Conservation (phyloP, 2,329 filamentous ascomycete species). For the Aspergillus sp. region DNA sequence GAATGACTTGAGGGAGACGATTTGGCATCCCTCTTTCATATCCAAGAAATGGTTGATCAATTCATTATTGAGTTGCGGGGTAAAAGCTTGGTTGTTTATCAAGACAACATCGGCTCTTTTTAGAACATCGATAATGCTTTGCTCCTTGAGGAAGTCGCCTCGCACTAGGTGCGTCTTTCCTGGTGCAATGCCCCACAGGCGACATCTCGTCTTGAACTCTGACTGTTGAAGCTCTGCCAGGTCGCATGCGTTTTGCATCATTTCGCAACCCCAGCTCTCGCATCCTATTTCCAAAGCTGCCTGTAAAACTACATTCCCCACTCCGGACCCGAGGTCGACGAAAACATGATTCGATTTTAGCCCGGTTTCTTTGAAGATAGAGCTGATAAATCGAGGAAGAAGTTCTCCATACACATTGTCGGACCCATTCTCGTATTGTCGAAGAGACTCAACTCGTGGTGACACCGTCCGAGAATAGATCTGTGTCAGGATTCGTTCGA, state of each 20-base stretch:
- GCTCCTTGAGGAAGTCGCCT: constrained; percentile 79
- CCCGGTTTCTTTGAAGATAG: constrained; percentile 74
- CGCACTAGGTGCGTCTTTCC: constrained; percentile 77
- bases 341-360: constrained; percentile 85
- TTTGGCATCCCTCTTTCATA: constrained; percentile 82
- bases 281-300: constrained; percentile 91
- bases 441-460: constrained; percentile 78
- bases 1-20: constrained; percentile 91
- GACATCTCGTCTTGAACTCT: constrained; percentile 82
- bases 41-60: constrained; percentile 90
- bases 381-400: constrained; percentile 76
- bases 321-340: constrained; percentile 91
- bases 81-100: constrained; percentile 98
- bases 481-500: constrained; percentile 80
- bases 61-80: constrained; percentile 77
- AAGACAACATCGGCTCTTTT: constrained; percentile 90
- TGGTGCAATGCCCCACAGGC: constrained; percentile 81
- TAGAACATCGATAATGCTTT: constrained; percentile 69
- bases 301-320: constrained; percentile 93
- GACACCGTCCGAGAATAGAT: constrained; percentile 92
- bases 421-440: constrained; percentile 83
- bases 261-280: constrained; percentile 94
- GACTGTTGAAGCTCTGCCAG: constrained; percentile 76
- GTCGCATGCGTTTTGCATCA: constrained; percentile 86
- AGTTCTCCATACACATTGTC: constrained; percentile 96